Percentiles rank a stretch among this genome's conserved stretches.
These are phyloP conservation scores for Trichosporon faecale DNA, from an alignment of 1,284 basidiomycete genomes.

Conservation along the genomic window DNA sequence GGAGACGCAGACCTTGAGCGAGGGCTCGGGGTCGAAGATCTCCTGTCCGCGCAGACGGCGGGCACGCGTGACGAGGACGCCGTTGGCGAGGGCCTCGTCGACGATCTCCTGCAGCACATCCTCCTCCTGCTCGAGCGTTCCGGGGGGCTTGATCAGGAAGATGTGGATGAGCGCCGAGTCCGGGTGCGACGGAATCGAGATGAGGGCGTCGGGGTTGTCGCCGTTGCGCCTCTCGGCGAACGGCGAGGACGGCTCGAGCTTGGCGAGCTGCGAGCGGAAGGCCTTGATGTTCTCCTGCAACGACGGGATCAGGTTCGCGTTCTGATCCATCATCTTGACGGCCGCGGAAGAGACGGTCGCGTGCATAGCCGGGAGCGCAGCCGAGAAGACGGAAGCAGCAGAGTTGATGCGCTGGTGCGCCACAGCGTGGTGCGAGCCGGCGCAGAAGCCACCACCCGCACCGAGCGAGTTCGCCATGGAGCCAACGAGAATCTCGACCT, in stretches of 20 bases:
- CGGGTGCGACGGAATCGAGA: constrained; percentile 78
- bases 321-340: constrained; percentile 70
- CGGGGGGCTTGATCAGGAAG: constrained; percentile 57
- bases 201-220: constrained; percentile 59
- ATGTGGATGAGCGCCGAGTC: constrained; percentile 87
- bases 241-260: constrained; percentile 55
- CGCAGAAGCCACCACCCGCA: constrained; percentile 91
- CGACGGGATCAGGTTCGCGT: constrained; percentile 67
- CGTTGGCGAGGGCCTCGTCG: constrained; percentile 72
- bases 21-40: constrained; percentile 74
- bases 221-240: constrained; percentile 12
- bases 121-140: constrained; percentile 67
- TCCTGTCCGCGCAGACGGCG: constrained; percentile 79
- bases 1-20: constrained; percentile 76
- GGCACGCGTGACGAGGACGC: constrained; percentile 76
- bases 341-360: constrained; percentile 82
- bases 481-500: constrained; percentile 62
- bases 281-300: constrained; percentile 78
- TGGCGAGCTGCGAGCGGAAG: constrained; percentile 72
- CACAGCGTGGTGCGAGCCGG: constrained; percentile 76
- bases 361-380: constrained; percentile 85
- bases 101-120: constrained; percentile 78
- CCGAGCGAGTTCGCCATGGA: constrained; percentile 82
- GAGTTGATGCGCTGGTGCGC: constrained; percentile 98
- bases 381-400: constrained; percentile 92